phyloP scores from a whole-genome alignment of 2,329 filamentous ascomycete genomes.

The Fusarium hostae region DNA sequence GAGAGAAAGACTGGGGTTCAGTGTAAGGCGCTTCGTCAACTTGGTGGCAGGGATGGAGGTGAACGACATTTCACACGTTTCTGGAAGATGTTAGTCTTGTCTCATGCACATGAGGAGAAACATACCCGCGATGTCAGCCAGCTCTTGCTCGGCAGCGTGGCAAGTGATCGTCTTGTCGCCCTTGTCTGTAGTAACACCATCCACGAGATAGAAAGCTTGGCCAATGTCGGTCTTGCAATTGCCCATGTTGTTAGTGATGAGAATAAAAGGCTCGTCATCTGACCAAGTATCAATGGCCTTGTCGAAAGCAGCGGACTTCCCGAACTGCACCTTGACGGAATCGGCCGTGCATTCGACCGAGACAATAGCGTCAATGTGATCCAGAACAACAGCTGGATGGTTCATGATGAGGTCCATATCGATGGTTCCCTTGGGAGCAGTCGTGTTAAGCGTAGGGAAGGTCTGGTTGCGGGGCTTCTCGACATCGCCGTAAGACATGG shows the following conservation, averaged over 20 bases:
- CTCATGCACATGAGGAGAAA: rapidly evolving
- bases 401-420: constrained; percentile 20
- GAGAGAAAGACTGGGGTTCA: constrained; percentile 5
- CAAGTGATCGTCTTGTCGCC: constrained; percentile 4
- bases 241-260: constrained; percentile 10
- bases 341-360: background rate
- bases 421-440: background rate
- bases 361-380: constrained; percentile 7
- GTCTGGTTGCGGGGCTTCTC: constrained; percentile 8
- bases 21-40: background rate
- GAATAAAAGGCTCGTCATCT: background rate
- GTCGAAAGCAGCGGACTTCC: background rate
- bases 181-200: background rate
- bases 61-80: constrained; percentile 22
- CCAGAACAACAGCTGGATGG: constrained; percentile 14
- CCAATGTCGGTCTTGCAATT: constrained; percentile 6
- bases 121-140: constrained; percentile 11
- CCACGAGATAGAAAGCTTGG: constrained; percentile 10
- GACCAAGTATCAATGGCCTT: constrained; percentile 1
- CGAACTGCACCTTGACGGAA: background rate
- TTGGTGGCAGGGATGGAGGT: constrained; percentile 11
- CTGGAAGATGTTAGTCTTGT: background rate
- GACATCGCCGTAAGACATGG: constrained; percentile 10
- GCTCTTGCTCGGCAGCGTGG: background rate
- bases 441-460: background rate